phyloP scores from a whole-genome alignment of 805 yeast genomes.

The Kuraishia hungarica region DNA sequence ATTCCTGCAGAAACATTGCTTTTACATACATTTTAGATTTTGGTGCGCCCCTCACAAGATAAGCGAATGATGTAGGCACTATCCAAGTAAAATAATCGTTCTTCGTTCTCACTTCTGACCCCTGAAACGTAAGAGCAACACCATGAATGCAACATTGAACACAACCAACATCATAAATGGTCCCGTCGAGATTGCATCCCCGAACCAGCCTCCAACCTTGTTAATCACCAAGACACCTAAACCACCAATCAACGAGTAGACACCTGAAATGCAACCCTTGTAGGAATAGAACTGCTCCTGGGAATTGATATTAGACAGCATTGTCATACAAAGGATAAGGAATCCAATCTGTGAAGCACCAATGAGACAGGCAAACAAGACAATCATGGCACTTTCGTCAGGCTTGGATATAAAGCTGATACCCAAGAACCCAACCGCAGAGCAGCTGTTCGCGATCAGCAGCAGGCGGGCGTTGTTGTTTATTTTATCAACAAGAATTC shows the following conservation, averaged over 20 bases:
- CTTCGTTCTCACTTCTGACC: not conserved
- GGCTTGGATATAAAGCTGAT: constrained; percentile 26
- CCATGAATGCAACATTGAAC: not conserved
- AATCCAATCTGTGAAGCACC: constrained; percentile 59
- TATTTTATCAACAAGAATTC: constrained; percentile 41
- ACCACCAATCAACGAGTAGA: constrained; percentile 62
- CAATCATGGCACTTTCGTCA: constrained; percentile 21
- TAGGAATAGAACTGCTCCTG: constrained; percentile 33
- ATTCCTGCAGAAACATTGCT: too few species aligned
- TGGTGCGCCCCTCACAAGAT: too few species aligned
- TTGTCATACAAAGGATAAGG: constrained; percentile 55
- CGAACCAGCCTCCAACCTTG: constrained; percentile 52
- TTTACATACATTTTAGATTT: too few species aligned
- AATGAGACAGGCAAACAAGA: constrained; percentile 34
- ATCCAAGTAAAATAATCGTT: not conserved
- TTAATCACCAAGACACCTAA: constrained; percentile 54
- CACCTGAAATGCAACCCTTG: constrained; percentile 63
- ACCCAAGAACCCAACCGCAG: constrained; percentile 33
- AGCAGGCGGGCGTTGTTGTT: constrained; percentile 22
- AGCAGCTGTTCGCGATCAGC: constrained; percentile 30
- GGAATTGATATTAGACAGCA: constrained; percentile 27
- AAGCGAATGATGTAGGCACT: not conserved
- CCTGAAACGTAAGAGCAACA: not conserved
- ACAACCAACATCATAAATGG: constrained; percentile 39
- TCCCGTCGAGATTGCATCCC: constrained; percentile 47